These are phyloP conservation scores for Diplodia intermedia DNA, from an alignment of 2,329 filamentous ascomycete species.

Conservation along the genomic window DNA sequence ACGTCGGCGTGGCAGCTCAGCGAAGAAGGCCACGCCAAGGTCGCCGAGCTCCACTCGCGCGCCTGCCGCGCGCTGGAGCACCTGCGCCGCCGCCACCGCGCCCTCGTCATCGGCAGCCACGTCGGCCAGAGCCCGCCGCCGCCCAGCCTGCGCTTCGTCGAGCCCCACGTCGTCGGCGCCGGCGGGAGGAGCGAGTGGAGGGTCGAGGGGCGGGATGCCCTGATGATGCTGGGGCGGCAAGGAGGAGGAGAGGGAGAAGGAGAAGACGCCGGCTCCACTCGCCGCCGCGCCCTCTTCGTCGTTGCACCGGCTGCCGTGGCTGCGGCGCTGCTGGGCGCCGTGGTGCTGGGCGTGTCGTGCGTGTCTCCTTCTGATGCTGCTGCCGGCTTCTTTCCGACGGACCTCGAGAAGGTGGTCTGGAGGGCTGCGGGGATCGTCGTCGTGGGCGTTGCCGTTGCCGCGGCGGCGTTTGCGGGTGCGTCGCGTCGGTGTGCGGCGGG, in stretches of 20 bases:
- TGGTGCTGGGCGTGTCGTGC: slow-evolving; percentile 13
- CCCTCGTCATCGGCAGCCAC: background rate
- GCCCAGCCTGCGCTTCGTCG: background rate
- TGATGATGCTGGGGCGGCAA: background rate
- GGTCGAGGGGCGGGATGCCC: background rate
- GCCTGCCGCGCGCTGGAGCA: slow-evolving; percentile 25
- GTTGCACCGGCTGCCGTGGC: background rate
- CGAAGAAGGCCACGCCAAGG: background rate
- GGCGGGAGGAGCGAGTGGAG: background rate
- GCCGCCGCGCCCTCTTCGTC: background rate
- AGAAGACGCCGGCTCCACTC: background rate
- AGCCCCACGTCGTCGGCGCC: background rate
- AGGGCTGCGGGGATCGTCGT: background rate
- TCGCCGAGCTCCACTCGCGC: slow-evolving; percentile 21
- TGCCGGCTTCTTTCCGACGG: slow-evolving; percentile 36
- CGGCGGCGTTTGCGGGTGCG: background rate
- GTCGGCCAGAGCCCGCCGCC: slow-evolving; percentile 10
- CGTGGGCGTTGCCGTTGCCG: background rate
- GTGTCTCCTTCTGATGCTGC: background rate
- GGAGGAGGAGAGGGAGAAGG: background rate
- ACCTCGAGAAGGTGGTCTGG: slow-evolving; percentile 39
- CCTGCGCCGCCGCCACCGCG: slow-evolving; percentile 16
- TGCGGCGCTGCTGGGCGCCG: slow-evolving; percentile 4
- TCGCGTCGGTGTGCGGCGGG: background rate
- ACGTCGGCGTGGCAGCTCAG: background rate